Evolutionary conservation across 2,329 filamentous ascomycete genomes (phyloP).

Genomic region (Ceratocystis colombiana): DNA sequence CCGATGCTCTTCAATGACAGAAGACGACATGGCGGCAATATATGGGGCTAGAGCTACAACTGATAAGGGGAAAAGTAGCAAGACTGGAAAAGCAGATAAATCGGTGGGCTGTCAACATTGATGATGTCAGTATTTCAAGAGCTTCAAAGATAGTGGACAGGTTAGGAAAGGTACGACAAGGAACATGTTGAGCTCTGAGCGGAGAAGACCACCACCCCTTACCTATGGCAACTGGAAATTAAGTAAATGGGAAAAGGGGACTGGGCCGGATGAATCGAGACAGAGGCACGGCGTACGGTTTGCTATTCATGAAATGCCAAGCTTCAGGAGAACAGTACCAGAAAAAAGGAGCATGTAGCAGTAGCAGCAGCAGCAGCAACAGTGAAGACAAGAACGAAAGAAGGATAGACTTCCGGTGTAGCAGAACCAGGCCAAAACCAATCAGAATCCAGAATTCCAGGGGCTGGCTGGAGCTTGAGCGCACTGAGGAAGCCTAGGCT

Average conservation of each 20-base stretch:
- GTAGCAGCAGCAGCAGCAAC: not conserved
- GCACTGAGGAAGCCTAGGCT: constrained; percentile 7
- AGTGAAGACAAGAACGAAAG: not conserved
- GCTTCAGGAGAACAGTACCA: not conserved
- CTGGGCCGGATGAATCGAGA: not conserved
- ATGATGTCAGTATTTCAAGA: constrained; percentile 6
- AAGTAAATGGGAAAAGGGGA: too few species aligned
- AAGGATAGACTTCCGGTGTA: not conserved
- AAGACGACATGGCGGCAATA: constrained; percentile 59
- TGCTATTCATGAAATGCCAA: not conserved
- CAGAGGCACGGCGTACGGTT: not conserved
- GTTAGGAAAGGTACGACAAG: not conserved
- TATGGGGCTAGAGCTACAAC: not conserved
- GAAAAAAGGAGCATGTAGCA: not conserved
- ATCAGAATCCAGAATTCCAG: constrained; percentile 13
- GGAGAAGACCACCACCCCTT: not conserved
- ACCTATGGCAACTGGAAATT: too few species aligned
- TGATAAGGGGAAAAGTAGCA: not conserved
- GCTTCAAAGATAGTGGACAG: not conserved
- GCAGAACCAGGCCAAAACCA: not conserved
- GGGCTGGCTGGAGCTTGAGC: constrained; percentile 15
- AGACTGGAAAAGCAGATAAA: not conserved
- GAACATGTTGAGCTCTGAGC: not conserved
- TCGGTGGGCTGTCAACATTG: constrained; percentile 30
- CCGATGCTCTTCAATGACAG: constrained; percentile 74